phyloP scores from a whole-genome alignment of 169 alveolate species.

The Besnoitia besnoiti region DNA sequence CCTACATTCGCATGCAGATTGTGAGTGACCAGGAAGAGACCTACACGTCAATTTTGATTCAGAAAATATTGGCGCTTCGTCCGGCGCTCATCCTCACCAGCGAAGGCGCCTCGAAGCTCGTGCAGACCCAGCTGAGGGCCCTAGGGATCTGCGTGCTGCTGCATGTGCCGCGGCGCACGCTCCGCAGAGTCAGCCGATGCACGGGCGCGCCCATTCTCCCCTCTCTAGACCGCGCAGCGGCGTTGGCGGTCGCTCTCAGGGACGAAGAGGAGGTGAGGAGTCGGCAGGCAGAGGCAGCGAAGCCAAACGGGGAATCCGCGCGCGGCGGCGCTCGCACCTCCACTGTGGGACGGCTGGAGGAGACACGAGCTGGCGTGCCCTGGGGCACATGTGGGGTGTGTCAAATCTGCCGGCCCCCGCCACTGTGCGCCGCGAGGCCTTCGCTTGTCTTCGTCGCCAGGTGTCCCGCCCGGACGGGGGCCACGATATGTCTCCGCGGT shows the following conservation, averaged over 20 bases:
- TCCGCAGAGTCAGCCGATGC: slow-evolving; percentile 16
- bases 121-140: neutral
- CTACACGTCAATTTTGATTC: neutral
- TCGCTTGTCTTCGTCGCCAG: slow-evolving; percentile 13
- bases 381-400: neutral
- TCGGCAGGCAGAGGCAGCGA: neutral
- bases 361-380: too few relatives aligned
- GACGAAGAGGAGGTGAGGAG: neutral
- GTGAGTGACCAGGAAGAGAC: slow-evolving; percentile 30
- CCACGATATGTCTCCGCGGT: slow-evolving; percentile 37
- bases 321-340: neutral
- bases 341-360: neutral
- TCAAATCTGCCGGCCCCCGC: neutral
- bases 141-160: slow-evolving; percentile 8
- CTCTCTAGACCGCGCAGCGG: slow-evolving; percentile 37
- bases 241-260: neutral
- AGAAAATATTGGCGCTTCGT: neutral
- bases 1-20: neutral
- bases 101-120: neutral
- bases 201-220: slow-evolving; percentile 38
- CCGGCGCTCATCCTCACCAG: slow-evolving; percentile 17
- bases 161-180: neutral
- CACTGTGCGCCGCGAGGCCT: neutral
- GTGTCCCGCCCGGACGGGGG: slow-evolving; percentile 18
- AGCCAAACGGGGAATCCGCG: neutral